phyloP scores from a whole-genome alignment of 306 rosid genomes.

The Inga laurina region DNA sequence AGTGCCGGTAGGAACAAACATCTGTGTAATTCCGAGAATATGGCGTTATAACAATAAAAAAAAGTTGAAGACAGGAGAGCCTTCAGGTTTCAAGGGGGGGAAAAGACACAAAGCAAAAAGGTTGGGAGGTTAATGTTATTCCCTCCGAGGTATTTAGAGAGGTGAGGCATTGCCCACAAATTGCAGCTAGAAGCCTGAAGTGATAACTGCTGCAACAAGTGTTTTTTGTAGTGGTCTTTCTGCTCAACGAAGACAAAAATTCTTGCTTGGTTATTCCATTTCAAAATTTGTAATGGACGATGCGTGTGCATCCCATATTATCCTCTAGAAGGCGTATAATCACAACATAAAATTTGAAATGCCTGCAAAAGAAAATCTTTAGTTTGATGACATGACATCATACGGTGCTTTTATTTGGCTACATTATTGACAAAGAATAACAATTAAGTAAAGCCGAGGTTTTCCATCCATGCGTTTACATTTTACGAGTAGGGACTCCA shows the following conservation, averaged over 20 bases:
- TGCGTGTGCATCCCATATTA: not conserved
- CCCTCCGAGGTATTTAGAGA: not conserved
- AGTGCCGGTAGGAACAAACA: not conserved
- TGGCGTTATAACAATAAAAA: not conserved
- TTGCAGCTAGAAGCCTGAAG: not conserved
- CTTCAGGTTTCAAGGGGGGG: not conserved
- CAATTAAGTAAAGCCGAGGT: not conserved
- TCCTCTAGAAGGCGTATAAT: not conserved
- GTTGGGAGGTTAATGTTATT: not conserved
- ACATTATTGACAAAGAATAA: conserved; percentile 20
- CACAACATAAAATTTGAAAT: not conserved
- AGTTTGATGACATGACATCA: not conserved
- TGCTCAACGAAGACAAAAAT: not conserved
- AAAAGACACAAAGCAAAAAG: not conserved
- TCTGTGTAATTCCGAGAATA: not conserved
- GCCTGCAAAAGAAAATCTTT: not conserved
- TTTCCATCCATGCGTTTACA: not conserved
- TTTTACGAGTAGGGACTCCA: not conserved
- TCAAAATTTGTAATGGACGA: not conserved
- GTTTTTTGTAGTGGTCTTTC: not conserved
- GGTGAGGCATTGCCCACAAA: not conserved
- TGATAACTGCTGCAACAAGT: not conserved
- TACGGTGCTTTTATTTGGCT: conserved; percentile 1
- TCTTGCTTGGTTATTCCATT: not conserved
- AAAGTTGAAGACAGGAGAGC: not conserved